A percentile compares a stretch with the other conserved stretches of the same genome.
These are phyloP conservation scores for Lentinula boryana DNA, from an alignment of 768 basidiomycete species.

Conservation along the genomic window DNA sequence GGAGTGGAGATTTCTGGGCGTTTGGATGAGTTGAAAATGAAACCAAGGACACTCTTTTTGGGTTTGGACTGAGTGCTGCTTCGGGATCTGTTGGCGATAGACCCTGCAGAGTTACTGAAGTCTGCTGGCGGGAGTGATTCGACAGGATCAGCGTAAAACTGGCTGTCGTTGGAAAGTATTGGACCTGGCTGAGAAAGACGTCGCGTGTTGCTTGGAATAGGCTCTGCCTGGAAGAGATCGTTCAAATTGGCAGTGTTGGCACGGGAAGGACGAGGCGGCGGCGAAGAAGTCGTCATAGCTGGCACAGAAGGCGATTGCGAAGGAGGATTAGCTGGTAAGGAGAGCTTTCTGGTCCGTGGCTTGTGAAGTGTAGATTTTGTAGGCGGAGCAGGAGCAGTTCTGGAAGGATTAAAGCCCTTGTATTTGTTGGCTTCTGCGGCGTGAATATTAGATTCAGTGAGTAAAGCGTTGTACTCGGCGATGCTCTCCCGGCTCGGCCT, in stretches of 20 bases:
- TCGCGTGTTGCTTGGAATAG: background rate
- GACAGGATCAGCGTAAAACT: slow-evolving; percentile 40
- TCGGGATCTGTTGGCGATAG: slow-evolving; percentile 27
- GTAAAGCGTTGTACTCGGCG: slow-evolving; percentile 71
- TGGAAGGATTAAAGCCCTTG: slow-evolving; percentile 28
- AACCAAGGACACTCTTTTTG: slow-evolving; percentile 70
- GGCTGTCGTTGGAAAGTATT: slow-evolving; percentile 6
- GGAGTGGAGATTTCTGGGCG: slow-evolving; percentile 93
- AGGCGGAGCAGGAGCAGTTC: slow-evolving; percentile 20
- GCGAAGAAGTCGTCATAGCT: slow-evolving; percentile 32
- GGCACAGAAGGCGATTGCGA: slow-evolving; percentile 21
- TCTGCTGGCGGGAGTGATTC: slow-evolving; percentile 31
- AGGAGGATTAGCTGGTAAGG: slow-evolving; percentile 34
- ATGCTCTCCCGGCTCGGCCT: slow-evolving; percentile 56
- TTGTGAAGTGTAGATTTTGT: slow-evolving; percentile 49
- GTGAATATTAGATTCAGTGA: slow-evolving; percentile 54
- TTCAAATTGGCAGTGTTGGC: slow-evolving; percentile 79
- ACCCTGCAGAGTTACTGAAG: background rate
- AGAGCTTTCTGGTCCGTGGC: slow-evolving; percentile 49
- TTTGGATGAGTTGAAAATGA: slow-evolving; percentile 72
- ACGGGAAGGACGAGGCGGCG: slow-evolving; percentile 77
- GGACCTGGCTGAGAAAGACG: slow-evolving; percentile 2
- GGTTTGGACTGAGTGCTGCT: slow-evolving; percentile 40
- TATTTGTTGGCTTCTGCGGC: slow-evolving; percentile 39
- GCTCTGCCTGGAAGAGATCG: slow-evolving; percentile 52